Evolutionary conservation across 2,329 filamentous ascomycete genomes (phyloP), one percentile per base, ranked within the genome.

Genomic region (Aspergillus calidoustus): DNA sequence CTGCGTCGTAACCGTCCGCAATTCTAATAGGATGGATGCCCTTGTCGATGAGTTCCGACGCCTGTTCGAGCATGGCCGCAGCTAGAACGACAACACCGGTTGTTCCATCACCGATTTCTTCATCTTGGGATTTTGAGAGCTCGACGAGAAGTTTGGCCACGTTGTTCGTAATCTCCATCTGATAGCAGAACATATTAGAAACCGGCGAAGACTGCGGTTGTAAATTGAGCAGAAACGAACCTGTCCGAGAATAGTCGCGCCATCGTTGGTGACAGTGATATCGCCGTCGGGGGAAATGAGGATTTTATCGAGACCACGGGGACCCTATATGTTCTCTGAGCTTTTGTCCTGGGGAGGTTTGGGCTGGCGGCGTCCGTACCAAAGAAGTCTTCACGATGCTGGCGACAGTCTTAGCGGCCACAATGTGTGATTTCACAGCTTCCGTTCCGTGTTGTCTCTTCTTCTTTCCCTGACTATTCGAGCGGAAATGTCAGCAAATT

Each of bases 151-250:
- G 86, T 83, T 98, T 98, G 65, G 95, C 95, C 65, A 99, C 93
- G 80, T 98, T 94, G 85, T 99, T 98, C 70, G 92, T 91, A 71
- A 99, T 94, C 83, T 99, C 95, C 95, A 99, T 99, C 86, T 96
- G 56, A 23, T 22, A 49, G 8, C 41, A 31, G 34, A 30, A 19
- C 54, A 61, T 53, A 48, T 49, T 52, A 56, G 44, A 22, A 57
- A 23, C 38, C 30, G 19, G 31, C 17, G 25, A 38, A 7, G 15
- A 28, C 31, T 11, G 30, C 7, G 19, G 49, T 9, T 4, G 53
- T 30, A 41, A 28, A 38, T 13, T 51, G 11, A 28, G 43, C 2
- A 17, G 15, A 34, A 47, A 72, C 76, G 65, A 73, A 84, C 82
- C 79, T 88, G 93, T 72, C 92, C 90, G 69, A 99, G 84, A 73